These are phyloP conservation scores for Penicillium sp. DNA, from an alignment of 2,329 filamentous ascomycete species.

Conservation along the genomic window DNA sequence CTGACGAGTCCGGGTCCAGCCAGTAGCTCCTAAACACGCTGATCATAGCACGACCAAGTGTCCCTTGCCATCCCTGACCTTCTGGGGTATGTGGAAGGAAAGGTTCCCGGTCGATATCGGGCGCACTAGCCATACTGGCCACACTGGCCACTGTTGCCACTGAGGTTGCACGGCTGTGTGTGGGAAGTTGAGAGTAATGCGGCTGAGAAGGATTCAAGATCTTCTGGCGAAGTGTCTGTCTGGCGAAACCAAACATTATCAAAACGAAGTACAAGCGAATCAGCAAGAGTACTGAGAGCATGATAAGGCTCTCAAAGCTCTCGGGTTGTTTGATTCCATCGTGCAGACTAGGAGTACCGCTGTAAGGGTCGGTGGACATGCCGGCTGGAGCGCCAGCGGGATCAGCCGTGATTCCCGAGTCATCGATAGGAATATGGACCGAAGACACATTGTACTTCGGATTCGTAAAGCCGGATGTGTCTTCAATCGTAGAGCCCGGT, in stretches of 20 bases:
- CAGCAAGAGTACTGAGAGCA: constrained; percentile 70
- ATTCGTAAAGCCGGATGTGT: constrained; percentile 62
- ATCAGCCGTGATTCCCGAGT: constrained; percentile 42
- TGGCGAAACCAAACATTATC: constrained; percentile 77
- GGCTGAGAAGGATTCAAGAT: constrained; percentile 50
- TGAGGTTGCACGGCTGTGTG: constrained; percentile 41
- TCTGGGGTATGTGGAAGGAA: constrained; percentile 68
- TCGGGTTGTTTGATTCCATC: constrained; percentile 63
- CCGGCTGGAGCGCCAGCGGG: constrained; percentile 32
- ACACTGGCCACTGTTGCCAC: constrained; percentile 48
- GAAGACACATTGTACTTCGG: constrained; percentile 59
- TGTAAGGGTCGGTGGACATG: constrained; percentile 22
- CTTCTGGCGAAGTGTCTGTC: constrained; percentile 69
- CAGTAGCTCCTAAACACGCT: constrained; percentile 72
- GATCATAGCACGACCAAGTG: constrained; percentile 74
- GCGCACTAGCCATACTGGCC: constrained; percentile 42
- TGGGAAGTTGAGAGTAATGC: constrained; percentile 36
- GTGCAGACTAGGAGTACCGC: constrained; percentile 49
- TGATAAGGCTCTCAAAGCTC: constrained; percentile 69
- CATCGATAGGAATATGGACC: constrained; percentile 56
- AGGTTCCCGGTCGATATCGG: constrained; percentile 56
- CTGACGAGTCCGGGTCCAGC: constrained; percentile 54
- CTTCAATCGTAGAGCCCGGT: constrained; percentile 55
- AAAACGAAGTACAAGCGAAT: constrained; percentile 79
- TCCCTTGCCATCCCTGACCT: constrained; percentile 74